Evolutionary conservation across 2,329 filamentous ascomycete species (phyloP).

Genomic region (Verticillium klebahnii): DNA sequence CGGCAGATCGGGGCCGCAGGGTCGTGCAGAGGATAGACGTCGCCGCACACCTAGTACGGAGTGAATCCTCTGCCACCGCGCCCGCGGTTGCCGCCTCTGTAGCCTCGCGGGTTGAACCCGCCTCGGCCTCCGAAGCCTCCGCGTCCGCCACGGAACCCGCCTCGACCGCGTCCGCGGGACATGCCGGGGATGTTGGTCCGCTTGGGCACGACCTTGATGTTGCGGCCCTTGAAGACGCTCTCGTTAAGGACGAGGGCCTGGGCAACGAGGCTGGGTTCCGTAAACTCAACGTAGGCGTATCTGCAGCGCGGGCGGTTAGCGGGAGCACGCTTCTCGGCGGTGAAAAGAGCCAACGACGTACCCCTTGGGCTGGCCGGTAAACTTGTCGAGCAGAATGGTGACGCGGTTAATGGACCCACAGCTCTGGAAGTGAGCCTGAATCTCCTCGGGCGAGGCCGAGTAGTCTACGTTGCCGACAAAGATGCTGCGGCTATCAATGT

Average conservation of each 20-base stretch:
- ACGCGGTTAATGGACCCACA: constrained; percentile 97
- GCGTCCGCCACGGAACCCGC: constrained; percentile 46
- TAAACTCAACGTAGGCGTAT: constrained; percentile 98
- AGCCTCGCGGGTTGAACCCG: constrained; percentile 49
- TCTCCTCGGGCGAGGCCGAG: constrained; percentile 92
- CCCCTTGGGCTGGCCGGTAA: constrained; percentile 99
- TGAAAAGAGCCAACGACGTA: constrained; percentile 38
- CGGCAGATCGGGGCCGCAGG: not conserved
- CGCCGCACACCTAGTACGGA: constrained; percentile 49
- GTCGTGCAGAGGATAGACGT: not conserved
- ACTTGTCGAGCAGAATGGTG: constrained; percentile 96
- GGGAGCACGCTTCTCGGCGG: not conserved
- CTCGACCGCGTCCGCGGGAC: constrained; percentile 70
- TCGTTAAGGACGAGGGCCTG: constrained; percentile 95
- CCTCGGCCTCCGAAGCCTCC: constrained; percentile 48
- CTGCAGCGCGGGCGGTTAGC: constrained; percentile 39
- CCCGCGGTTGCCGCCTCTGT: constrained; percentile 63
- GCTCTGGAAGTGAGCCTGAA: constrained; percentile 96
- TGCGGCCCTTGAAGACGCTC: constrained; percentile 89
- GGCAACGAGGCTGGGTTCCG: constrained; percentile 86
- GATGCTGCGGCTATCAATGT: constrained; percentile 90
- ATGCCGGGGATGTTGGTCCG: constrained; percentile 95
- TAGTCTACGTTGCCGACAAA: constrained; percentile 99
- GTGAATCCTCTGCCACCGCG: constrained; percentile 60
- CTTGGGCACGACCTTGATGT: constrained; percentile 93